These are phyloP conservation scores for Simplicillium aogashimaense DNA, from an alignment of 2,329 filamentous ascomycete genomes.

Conservation along the genomic window DNA sequence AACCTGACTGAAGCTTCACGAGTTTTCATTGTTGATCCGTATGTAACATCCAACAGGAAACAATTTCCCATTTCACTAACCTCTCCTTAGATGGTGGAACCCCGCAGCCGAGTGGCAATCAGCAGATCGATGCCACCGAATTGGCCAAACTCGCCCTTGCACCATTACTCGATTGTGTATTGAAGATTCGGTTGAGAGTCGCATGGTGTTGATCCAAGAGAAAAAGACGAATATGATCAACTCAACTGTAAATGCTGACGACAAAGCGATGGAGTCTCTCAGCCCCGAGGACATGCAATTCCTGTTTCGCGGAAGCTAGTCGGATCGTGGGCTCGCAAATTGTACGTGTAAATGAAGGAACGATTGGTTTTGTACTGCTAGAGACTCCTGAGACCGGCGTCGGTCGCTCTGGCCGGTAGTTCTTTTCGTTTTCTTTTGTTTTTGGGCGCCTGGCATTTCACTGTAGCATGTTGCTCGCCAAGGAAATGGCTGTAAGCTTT, in stretches of 20 bases:
- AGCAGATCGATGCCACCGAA: slow-evolving; percentile 87
- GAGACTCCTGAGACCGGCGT: too few relatives aligned
- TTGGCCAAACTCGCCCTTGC: slow-evolving; percentile 88
- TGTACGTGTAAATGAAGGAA: too few relatives aligned
- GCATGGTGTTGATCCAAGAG: slow-evolving; percentile 92
- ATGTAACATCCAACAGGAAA: slow-evolving; percentile 32
- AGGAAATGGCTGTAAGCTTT: too few relatives aligned
- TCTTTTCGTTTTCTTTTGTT: too few relatives aligned
- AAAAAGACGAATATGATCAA: slow-evolving; percentile 99
- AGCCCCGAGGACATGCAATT: slow-evolving; percentile 92
- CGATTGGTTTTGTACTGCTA: too few relatives aligned
- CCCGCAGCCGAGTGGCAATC: slow-evolving; percentile 99
- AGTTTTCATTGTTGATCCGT: slow-evolving; percentile 95
- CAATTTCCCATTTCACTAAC: slow-evolving; percentile 10
- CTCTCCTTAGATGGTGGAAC: slow-evolving; percentile 86
- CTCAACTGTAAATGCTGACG: slow-evolving; percentile 89
- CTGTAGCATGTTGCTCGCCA: too few relatives aligned
- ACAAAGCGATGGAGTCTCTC: slow-evolving; percentile 82
- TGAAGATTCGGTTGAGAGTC: slow-evolving; percentile 91
- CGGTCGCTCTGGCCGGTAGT: too few relatives aligned
- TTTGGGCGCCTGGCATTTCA: too few relatives aligned
- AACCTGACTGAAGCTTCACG: slow-evolving; percentile 91
- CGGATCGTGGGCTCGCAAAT: too few relatives aligned
- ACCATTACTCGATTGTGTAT: slow-evolving; percentile 92
- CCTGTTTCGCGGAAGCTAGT: slow-evolving; percentile 59